Base-by-base conservation (phyloP, 495 filamentous ascomycete genomes). In the Arthonia radiata region DNA sequence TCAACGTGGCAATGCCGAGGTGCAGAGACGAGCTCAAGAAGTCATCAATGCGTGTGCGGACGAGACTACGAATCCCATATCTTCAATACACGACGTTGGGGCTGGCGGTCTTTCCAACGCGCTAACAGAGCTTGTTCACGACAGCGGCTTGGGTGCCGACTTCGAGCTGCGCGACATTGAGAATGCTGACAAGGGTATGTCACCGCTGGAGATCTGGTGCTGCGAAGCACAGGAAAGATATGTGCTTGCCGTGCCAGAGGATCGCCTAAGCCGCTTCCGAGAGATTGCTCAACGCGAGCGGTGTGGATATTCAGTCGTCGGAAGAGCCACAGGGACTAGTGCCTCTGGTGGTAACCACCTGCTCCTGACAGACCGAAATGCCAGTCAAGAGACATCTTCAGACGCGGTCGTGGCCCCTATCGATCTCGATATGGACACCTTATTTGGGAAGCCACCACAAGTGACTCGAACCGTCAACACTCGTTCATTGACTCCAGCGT, bases 151-250 rank as follows among this genome's bases (percentile, higher is more conserved):
- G 28, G 86, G 86, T 17, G 86, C 77, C 13, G 67, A 59, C 2
- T 91, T 97, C 36, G 86, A 94, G 45, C 64, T 97, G 1, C 65
- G 89, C 28, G 74, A 93, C 40, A 58, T 97, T 13, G 81, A 92
- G 36, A 92, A 59, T 42, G 74, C 78, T 0, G 89, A 94, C 43
- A 61, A 54, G 19, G 69, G 79, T 39, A 82, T 93, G 75, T 90
- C 78, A 44, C 82, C 83, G 13, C 61, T 92, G 39, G 74, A 93
- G 43, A 90, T 94, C 18, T 94, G 82, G 83, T 91, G 82, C 50
- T 83, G 77, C 37, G 82, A 93, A 39, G 89, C 86, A 2, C 86
- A 97, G 38, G 86, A 97, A 48, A 58, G 86, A 41, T 97, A 93
- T 36, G 86, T 94, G 11, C 43, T 93, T 36, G 61, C 80, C 7